Conservation (phyloP, 176 grass and related monocot genomes). For the Tillandsia fasciculata region DNA sequence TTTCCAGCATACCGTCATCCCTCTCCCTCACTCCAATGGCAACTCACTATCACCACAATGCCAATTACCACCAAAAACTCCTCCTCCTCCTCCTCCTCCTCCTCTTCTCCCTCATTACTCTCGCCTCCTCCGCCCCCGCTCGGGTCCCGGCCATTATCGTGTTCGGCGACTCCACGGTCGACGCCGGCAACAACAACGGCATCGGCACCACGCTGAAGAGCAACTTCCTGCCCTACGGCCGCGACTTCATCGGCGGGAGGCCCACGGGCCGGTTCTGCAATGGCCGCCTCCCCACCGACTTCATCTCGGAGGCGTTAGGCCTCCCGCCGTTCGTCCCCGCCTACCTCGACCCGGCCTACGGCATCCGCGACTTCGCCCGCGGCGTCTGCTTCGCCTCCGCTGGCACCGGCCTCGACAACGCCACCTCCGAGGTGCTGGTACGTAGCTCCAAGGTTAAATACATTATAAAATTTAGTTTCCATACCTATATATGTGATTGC, state of each 20-base stretch:
- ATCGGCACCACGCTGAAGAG: conserved; percentile 63
- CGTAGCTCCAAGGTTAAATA: not conserved
- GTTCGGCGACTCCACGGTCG: conserved; percentile 90
- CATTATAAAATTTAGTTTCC: not conserved
- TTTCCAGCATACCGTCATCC: not conserved
- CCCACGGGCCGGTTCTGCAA: conserved; percentile 80
- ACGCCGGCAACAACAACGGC: conserved; percentile 83
- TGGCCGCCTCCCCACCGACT: conserved; percentile 52
- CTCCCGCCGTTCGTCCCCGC: conserved; percentile 65
- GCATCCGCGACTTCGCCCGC: conserved; percentile 52
- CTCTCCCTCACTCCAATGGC: conserved; percentile 19
- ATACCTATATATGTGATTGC: no score
- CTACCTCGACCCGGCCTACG: conserved; percentile 63
- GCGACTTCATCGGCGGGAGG: conserved; percentile 42
- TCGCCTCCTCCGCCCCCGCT: not conserved
- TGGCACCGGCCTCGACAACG: conserved; percentile 76
- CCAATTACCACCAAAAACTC: not conserved
- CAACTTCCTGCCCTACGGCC: conserved; percentile 81
- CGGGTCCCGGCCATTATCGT: conserved; percentile 70
- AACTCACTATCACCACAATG: not conserved
- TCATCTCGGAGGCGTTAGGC: conserved; percentile 70
- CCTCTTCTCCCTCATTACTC: not conserved
- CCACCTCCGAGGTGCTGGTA: conserved; percentile 75
- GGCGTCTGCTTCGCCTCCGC: conserved; percentile 94
- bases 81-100: conserved; percentile 13